Conservation (phyloP, 2,329 filamentous ascomycete species). For the Colletotrichum destructivum region DNA sequence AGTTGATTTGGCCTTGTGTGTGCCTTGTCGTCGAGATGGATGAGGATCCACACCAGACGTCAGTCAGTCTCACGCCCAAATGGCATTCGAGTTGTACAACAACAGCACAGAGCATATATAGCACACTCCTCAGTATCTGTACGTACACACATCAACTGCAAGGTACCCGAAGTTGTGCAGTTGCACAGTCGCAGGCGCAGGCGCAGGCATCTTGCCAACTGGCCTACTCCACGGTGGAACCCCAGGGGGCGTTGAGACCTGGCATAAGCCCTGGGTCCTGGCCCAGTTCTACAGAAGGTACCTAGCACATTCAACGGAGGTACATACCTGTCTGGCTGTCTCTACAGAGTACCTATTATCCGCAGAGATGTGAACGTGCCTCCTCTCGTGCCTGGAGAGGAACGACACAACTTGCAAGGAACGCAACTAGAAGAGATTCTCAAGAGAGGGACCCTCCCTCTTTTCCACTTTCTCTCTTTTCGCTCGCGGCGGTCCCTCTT, state of each 20-base stretch:
- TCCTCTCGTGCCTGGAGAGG: constrained; percentile 1
- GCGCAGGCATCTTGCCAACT: constrained; percentile 2
- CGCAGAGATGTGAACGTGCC: not conserved
- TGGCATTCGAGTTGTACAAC: not conserved
- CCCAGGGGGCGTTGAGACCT: constrained; percentile 13
- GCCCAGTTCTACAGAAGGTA: too few relatives aligned
- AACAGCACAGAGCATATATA: not conserved
- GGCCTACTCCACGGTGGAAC: constrained; percentile 30
- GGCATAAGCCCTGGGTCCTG: constrained; percentile 20
- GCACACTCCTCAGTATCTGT: not conserved
- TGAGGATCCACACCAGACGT: constrained; percentile 7
- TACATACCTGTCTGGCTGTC: too few relatives aligned
- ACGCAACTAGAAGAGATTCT: not conserved
- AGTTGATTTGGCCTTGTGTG: too few relatives aligned
- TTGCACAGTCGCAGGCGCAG: constrained; percentile 14
- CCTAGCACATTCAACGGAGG: too few relatives aligned
- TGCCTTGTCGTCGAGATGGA: not conserved
- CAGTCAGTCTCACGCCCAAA: not conserved
- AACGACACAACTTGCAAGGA: not conserved
- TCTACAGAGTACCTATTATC: not conserved
- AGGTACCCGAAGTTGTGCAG: constrained; percentile 38
- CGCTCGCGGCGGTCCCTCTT: constrained; percentile 12
- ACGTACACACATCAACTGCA: constrained; percentile 12
- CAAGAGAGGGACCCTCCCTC: constrained; percentile 19
- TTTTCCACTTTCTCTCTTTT: constrained; percentile 15